Conservation (phyloP, 1,139 yeast genomes). For the Citeromyces hawaiiensis region DNA sequence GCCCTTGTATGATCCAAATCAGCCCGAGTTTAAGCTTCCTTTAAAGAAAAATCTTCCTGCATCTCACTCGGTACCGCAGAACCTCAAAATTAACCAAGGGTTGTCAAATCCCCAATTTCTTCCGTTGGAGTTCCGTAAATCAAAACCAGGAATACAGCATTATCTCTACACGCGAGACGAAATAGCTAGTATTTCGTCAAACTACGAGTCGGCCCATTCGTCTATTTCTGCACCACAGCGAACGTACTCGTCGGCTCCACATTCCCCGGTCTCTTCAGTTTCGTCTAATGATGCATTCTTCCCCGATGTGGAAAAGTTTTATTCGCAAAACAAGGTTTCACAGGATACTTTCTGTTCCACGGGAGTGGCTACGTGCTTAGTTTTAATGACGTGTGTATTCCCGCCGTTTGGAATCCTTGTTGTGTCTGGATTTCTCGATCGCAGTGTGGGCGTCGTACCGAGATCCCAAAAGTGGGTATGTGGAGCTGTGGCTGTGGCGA, state of each 20-base stretch:
- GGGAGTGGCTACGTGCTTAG: slow-evolving; percentile 6
- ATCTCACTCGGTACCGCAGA: background rate
- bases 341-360: slow-evolving; percentile 5
- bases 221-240: background rate
- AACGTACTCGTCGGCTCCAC: background rate
- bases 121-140: background rate
- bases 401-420: slow-evolving; percentile 16
- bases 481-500: slow-evolving; percentile 7
- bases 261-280: background rate
- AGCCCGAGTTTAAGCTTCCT: background rate
- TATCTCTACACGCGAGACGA: background rate
- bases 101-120: background rate
- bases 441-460: slow-evolving; percentile 11
- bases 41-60: background rate
- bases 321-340: background rate
- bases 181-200: background rate
- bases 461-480: slow-evolving; percentile 8
- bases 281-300: background rate
- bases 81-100: background rate
- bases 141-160: background rate
- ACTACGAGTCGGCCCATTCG: background rate
- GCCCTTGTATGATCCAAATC: background rate
- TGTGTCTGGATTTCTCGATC: slow-evolving; percentile 12
- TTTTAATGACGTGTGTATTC: slow-evolving; percentile 10
- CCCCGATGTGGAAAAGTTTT: background rate